A percentile compares a stretch with the other conserved stretches of the same genome.
Evolutionary conservation across 2,329 filamentous ascomycete genomes (phyloP).

Genomic region (Scorias spongiosa): DNA sequence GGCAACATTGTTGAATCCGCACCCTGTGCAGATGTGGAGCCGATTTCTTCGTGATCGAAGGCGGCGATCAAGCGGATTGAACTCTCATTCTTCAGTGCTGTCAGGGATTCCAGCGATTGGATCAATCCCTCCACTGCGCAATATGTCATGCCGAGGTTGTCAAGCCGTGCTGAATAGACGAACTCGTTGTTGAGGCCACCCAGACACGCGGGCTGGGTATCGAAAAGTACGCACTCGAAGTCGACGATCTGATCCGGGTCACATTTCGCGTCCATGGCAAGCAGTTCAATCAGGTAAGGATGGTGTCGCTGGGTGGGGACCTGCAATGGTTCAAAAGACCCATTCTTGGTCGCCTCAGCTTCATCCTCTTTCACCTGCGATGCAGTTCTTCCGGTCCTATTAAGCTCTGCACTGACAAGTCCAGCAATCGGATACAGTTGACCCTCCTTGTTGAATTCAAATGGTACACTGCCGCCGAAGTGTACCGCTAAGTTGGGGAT

Average conservation of each 20-base stretch:
- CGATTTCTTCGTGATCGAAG: slow-evolving; percentile 97
- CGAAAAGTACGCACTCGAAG: slow-evolving; percentile 94
- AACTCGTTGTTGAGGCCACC: slow-evolving; percentile 88
- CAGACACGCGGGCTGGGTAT: slow-evolving; percentile 79
- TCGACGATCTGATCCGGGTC: slow-evolving; percentile 61
- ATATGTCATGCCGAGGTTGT: slow-evolving; percentile 94
- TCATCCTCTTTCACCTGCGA: slow-evolving; percentile 32
- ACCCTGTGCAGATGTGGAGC: slow-evolving; percentile 80
- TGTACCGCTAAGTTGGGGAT: slow-evolving; percentile 93
- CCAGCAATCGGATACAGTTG: slow-evolving; percentile 90
- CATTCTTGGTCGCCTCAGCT: slow-evolving; percentile 22
- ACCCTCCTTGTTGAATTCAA: slow-evolving; percentile 92
- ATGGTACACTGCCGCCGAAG: slow-evolving; percentile 70
- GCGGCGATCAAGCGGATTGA: slow-evolving; percentile 83
- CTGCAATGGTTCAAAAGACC: slow-evolving; percentile 57
- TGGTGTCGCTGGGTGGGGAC: slow-evolving; percentile 73
- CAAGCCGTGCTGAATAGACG: slow-evolving; percentile 86
- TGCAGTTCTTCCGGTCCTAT: slow-evolving; percentile 47
- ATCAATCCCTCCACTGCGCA: slow-evolving; percentile 79
- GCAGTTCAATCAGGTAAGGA: slow-evolving; percentile 67
- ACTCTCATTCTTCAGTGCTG: slow-evolving; percentile 56
- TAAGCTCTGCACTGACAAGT: slow-evolving; percentile 73
- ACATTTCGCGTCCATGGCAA: slow-evolving; percentile 65
- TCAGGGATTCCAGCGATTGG: slow-evolving; percentile 50
- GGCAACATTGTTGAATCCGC: slow-evolving; percentile 87